phyloP scores from a whole-genome alignment of 495 filamentous ascomycete genomes.

The Trichocladium antarcticum region DNA sequence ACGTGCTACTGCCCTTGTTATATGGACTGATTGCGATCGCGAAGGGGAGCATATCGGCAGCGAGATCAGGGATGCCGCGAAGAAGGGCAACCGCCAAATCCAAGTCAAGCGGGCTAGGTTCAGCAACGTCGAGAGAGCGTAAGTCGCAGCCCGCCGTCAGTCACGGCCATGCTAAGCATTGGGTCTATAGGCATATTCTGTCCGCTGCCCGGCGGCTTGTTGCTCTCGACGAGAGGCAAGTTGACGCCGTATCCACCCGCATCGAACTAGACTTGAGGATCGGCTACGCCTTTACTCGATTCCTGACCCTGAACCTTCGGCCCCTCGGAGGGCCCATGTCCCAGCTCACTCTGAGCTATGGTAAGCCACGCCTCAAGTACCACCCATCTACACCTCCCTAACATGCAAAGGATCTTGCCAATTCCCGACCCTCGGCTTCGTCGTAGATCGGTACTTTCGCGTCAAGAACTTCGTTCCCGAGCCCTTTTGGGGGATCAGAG shows the following conservation, averaged over 20 bases:
- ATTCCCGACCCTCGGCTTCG: constrained; percentile 92
- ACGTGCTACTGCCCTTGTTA: constrained; percentile 60
- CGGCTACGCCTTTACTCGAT: constrained; percentile 84
- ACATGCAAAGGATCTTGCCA: constrained; percentile 68
- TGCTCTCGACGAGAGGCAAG: constrained; percentile 72
- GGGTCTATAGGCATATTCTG: constrained; percentile 57
- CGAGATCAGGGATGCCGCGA: constrained; percentile 79
- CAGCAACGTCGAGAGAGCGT: constrained; percentile 92
- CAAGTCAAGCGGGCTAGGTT: constrained; percentile 80
- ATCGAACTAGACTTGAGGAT: constrained; percentile 91
- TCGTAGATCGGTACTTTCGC: constrained; percentile 87
- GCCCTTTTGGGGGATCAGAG: constrained; percentile 81
- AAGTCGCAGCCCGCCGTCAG: constrained; percentile 22
- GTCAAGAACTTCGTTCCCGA: constrained; percentile 92
- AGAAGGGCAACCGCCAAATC: constrained; percentile 57
- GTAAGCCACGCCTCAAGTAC: constrained; percentile 33
- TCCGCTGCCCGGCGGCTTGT: constrained; percentile 65
- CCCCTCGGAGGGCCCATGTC: constrained; percentile 50
- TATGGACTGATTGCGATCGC: constrained; percentile 98
- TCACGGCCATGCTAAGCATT: constrained; percentile 7
- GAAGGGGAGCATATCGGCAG: constrained; percentile 94
- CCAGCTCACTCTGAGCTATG: constrained; percentile 71
- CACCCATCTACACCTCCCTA: neutral
- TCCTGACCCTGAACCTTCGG: constrained; percentile 65
- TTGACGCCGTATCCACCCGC: constrained; percentile 75